Evolutionary conservation across 352 stramenopile genomes (phyloP).

Genomic region (Pythium periplocum): DNA sequence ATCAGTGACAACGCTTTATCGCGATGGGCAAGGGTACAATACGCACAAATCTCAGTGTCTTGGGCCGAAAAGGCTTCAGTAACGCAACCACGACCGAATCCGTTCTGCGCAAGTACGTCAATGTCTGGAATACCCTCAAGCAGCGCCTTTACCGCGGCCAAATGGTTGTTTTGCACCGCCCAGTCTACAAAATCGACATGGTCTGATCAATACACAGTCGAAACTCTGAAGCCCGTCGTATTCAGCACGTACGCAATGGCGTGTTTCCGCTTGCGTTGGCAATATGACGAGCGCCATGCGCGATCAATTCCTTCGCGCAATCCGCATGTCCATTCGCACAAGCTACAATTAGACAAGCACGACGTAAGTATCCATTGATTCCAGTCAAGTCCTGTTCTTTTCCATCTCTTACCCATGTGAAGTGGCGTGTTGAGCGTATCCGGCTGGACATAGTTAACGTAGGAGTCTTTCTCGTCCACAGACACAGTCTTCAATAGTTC

Average conservation of each 20-base stretch:
- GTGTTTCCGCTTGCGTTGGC: constrained; percentile 70
- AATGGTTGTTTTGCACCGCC: constrained; percentile 84
- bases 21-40: too few species aligned
- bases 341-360: constrained; percentile 20
- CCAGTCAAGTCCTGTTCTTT: too few species aligned
- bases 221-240: not conserved
- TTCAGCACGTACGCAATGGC: constrained; percentile 52
- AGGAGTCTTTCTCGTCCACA: constrained; percentile 14
- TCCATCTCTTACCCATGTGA: constrained; percentile 60
- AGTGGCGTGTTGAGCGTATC: constrained; percentile 76
- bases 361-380: too few species aligned
- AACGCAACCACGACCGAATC: constrained; percentile 72
- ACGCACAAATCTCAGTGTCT: constrained; percentile 79
- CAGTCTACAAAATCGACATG: constrained; percentile 47
- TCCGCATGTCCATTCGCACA: constrained; percentile 72
- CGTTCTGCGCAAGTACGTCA: constrained; percentile 79
- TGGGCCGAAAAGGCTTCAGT: constrained; percentile 83
- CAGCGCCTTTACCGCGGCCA: constrained; percentile 72
- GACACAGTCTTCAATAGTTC: constrained; percentile 26
- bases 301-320: constrained; percentile 61
- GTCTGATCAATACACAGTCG: constrained; percentile 1
- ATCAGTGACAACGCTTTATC: too few species aligned
- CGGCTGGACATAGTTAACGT: constrained; percentile 74
- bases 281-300: constrained; percentile 47
- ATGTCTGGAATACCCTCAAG: constrained; percentile 61